Evolutionary conservation across 176 grass and related monocot species (phyloP).

Genomic region (Canna indica): DNA sequence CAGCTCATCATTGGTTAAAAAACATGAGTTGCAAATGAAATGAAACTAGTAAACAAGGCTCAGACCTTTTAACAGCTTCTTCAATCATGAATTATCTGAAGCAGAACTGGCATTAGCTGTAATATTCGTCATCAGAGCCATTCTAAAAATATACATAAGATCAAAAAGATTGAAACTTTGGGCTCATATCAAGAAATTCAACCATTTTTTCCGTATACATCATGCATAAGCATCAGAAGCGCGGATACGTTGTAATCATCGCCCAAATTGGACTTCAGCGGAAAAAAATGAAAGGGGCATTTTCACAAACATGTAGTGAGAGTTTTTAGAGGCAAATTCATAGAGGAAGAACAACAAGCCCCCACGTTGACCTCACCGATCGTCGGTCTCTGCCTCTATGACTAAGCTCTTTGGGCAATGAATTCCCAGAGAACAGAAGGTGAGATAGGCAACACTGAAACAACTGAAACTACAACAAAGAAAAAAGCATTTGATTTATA

Average conservation of each 20-base stretch:
- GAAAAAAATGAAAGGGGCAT: background rate
- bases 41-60: slow-evolving; percentile 5
- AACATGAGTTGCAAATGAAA: background rate
- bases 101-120: slow-evolving; percentile 60
- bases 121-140: slow-evolving; percentile 37
- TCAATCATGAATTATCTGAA: slow-evolving; percentile 65
- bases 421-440: background rate
- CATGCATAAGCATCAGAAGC: slow-evolving; percentile 38
- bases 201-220: slow-evolving; percentile 42
- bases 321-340: slow-evolving; percentile 3
- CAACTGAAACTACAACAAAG: no score
- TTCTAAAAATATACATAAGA: background rate
- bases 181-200: slow-evolving; percentile 68
- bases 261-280: slow-evolving; percentile 16
- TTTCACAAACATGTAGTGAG: background rate
- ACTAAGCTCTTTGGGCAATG: background rate
- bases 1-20: background rate
- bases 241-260: slow-evolving; percentile 41
- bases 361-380: background rate
- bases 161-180: fast-evolving
- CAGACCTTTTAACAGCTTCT: slow-evolving; percentile 32
- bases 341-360: background rate
- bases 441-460: background rate
- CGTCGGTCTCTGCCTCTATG: background rate
- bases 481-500: fast-evolving